These are phyloP conservation scores for Diplogelasinospora grovesii DNA, from an alignment of 495 filamentous ascomycete species.

Conservation along the genomic window DNA sequence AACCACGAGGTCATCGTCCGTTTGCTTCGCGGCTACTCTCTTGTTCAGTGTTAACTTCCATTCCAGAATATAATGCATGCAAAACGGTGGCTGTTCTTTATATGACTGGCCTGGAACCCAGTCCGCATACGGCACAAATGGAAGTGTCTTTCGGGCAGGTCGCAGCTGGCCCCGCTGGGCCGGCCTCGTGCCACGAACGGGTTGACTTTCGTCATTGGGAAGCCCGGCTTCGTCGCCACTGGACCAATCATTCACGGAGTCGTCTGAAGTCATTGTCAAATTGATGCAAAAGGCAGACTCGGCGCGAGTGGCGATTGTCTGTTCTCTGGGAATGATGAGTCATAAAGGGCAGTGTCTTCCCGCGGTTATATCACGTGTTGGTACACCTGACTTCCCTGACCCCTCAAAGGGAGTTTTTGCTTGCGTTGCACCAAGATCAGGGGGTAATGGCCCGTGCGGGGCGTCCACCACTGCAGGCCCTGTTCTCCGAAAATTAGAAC, in stretches of 20 bases:
- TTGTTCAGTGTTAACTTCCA: constrained; percentile 11
- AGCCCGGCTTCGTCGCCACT: constrained; percentile 1
- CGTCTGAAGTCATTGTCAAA: constrained; percentile 2
- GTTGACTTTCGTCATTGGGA: constrained; percentile 5
- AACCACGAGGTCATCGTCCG: constrained; percentile 8
- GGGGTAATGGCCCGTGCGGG: too few species aligned
- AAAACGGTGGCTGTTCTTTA: constrained; percentile 7
- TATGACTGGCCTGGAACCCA: constrained; percentile 9
- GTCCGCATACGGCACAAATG: constrained; percentile 7
- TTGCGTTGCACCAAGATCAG: too few species aligned
- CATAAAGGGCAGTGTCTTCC: constrained; percentile 1
- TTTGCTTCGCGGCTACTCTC: constrained; percentile 7
- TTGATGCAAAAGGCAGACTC: neutral
- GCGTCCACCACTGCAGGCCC: too few species aligned
- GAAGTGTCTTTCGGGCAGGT: constrained; percentile 4
- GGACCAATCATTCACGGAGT: constrained; percentile 5
- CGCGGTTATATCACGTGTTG: neutral
- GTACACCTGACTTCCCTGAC: constrained; percentile 2
- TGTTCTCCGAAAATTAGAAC: constrained; percentile 4
- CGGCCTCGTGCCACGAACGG: constrained; percentile 3
- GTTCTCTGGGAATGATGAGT: constrained; percentile 1
- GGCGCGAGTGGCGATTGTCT: constrained; percentile 4
- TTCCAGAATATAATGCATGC: constrained; percentile 7
- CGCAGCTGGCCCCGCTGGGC: constrained; percentile 4
- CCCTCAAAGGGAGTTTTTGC: too few species aligned